A percentile compares a stretch with the other conserved stretches of the same genome.
phyloP scores from a whole-genome alignment of 495 filamentous ascomycete species.

The Aspergillus biplanus region DNA sequence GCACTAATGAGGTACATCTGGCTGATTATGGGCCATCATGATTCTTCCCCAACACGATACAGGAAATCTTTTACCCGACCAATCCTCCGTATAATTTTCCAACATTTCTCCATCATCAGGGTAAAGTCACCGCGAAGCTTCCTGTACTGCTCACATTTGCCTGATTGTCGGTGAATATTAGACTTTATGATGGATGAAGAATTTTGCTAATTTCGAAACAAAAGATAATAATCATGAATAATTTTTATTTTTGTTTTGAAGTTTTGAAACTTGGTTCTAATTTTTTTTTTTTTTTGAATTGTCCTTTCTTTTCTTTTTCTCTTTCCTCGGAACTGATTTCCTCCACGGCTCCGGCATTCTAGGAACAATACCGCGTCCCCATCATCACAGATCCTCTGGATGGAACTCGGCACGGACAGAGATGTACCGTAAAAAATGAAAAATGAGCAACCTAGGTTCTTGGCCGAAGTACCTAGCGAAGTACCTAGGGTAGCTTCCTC shows the following conservation, averaged over 20 bases:
- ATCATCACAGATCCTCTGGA: not conserved
- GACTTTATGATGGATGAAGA: conserved; percentile 16
- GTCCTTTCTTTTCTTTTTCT: not conserved
- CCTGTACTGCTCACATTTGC: conserved; percentile 8
- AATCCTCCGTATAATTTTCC: not conserved
- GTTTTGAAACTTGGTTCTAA: not conserved
- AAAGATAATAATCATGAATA: not conserved
- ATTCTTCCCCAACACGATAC: not conserved
- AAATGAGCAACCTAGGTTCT: conserved; percentile 1
- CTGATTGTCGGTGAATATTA: conserved; percentile 15
- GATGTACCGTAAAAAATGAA: not conserved
- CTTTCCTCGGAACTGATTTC: conserved; percentile 14
- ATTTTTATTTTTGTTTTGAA: not conserved
- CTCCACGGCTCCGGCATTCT: not conserved
- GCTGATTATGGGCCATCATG: not conserved
- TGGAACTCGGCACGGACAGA: not conserved
- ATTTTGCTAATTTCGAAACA: not conserved
- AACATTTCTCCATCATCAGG: conserved; percentile 4
- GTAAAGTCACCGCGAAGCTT: conserved; percentile 14
- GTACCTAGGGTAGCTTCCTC: not conserved
- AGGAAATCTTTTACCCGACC: not conserved
- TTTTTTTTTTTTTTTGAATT: conserved; percentile 2
- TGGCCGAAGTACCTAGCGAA: not conserved
- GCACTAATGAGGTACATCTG: not conserved
- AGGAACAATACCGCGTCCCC: not conserved